phyloP scores from a whole-genome alignment of 805 yeast species.

The Hanseniaspora valbyensis region DNA sequence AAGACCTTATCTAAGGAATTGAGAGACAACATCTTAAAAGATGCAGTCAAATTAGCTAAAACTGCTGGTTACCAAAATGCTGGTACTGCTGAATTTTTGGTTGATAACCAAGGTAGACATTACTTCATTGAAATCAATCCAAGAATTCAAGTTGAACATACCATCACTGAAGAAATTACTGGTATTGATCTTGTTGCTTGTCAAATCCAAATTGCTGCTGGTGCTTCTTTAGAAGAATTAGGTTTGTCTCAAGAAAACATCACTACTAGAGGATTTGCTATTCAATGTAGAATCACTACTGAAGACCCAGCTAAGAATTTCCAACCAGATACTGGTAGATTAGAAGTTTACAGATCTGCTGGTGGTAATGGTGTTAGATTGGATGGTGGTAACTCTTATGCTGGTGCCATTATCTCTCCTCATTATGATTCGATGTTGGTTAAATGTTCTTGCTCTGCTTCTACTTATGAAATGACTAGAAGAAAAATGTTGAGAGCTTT shows the following conservation, averaged over 20 bases:
- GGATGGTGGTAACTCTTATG: conserved; percentile 97
- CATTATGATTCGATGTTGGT: conserved; percentile 98
- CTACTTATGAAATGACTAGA: conserved; percentile 91
- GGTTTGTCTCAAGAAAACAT: conserved; percentile 90
- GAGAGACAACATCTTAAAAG: conserved; percentile 84
- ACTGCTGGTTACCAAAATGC: conserved; percentile 89
- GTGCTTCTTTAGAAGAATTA: conserved; percentile 83
- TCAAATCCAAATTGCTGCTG: conserved; percentile 97
- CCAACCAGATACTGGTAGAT: conserved; percentile 97
- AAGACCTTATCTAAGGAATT: conserved; percentile 71
- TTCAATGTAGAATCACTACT: conserved; percentile 97
- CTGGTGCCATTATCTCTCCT: conserved; percentile 92
- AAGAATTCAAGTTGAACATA: conserved; percentile 96
- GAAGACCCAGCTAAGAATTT: conserved; percentile 94
- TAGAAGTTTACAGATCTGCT: conserved; percentile 94
- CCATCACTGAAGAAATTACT: conserved; percentile 96
- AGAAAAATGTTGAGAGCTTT: conserved; percentile 95
- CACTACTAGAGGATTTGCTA: conserved; percentile 94
- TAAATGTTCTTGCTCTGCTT: conserved; percentile 93
- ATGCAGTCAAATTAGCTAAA: conserved; percentile 86
- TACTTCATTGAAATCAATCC: conserved; percentile 98
- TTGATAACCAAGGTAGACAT: conserved; percentile 86
- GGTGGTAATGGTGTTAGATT: conserved; percentile 99
- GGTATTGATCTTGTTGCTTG: conserved; percentile 98
- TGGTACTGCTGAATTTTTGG: conserved; percentile 96